Percentiles rank a stretch among this genome's conserved stretches.
Conservation (phyloP, 371 early-diverging fungal genomes). For the Chytridium lagenaria region DNA sequence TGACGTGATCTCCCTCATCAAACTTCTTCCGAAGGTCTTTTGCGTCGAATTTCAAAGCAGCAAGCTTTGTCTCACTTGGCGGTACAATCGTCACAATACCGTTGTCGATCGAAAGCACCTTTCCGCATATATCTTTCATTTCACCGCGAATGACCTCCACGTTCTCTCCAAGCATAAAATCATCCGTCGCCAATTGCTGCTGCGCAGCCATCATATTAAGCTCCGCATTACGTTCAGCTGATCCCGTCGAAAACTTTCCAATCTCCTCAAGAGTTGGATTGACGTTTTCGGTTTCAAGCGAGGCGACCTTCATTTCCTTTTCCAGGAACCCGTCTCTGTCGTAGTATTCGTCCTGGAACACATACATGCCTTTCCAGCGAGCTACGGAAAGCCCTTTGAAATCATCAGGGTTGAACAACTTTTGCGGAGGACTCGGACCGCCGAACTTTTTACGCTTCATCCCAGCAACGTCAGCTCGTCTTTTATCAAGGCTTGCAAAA, state of each 20-base stretch:
- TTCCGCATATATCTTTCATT: slow-evolving; percentile 81
- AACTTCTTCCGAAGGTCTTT: slow-evolving; percentile 85
- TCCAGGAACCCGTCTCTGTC: slow-evolving; percentile 86
- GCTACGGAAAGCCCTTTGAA: slow-evolving; percentile 22
- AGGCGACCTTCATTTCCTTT: slow-evolving; percentile 82
- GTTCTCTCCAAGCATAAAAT: slow-evolving; percentile 84
- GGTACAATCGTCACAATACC: slow-evolving; percentile 65
- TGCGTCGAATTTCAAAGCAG: slow-evolving; percentile 29
- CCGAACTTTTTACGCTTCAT: slow-evolving; percentile 65
- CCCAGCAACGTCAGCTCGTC: slow-evolving; percentile 43
- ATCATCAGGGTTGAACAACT: slow-evolving; percentile 79
- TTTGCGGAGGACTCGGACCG: slow-evolving; percentile 51
- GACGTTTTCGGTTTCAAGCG: slow-evolving; percentile 78
- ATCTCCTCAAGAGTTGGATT: slow-evolving; percentile 95
- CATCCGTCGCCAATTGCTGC: slow-evolving; percentile 23
- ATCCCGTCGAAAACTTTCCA: slow-evolving; percentile 70
- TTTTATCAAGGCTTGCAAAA: slow-evolving; percentile 31
- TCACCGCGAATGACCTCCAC: slow-evolving; percentile 92
- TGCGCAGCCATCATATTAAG: slow-evolving; percentile 34
- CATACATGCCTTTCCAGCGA: slow-evolving; percentile 62
- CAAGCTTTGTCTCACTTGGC: slow-evolving; percentile 28
- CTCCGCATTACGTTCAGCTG: slow-evolving; percentile 35
- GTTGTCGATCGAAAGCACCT: slow-evolving; percentile 72
- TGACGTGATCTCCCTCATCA: slow-evolving; percentile 89
- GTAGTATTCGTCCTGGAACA: slow-evolving; percentile 81